These are phyloP conservation scores for Cercophora sp. DNA, from an alignment of 495 filamentous ascomycete species.

Conservation along the genomic window DNA sequence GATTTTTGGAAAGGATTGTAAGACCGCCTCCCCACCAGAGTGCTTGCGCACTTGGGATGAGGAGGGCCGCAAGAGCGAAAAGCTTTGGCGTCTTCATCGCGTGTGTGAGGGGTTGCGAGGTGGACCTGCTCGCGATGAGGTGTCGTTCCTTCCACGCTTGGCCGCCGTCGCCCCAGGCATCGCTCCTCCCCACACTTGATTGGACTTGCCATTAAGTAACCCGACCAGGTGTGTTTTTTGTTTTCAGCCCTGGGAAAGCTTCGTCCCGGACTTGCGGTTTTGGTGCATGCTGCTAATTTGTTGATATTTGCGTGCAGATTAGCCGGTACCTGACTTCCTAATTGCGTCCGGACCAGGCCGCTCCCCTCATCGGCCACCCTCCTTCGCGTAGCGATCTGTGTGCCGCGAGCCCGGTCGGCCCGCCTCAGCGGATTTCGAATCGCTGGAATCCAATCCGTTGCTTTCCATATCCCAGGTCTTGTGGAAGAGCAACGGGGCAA, in stretches of 20 bases:
- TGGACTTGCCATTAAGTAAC: background rate
- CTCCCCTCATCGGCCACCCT: background rate
- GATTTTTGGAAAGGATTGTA: constrained; percentile 28
- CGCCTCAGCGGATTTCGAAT: background rate
- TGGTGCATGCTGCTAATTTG: background rate
- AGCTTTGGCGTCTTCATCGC: no score
- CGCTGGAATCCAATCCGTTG: background rate
- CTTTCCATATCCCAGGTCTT: background rate
- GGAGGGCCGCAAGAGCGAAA: background rate
- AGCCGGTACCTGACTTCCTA: constrained; percentile 7
- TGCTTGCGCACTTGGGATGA: background rate
- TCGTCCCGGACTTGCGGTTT: constrained; percentile 1
- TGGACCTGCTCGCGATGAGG: background rate
- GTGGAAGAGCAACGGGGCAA: no score
- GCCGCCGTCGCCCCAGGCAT: background rate
- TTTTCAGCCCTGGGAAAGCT: no score
- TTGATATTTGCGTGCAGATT: constrained; percentile 5
- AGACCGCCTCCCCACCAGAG: constrained; percentile 25
- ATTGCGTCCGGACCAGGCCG: background rate
- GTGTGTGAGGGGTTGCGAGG: no score
- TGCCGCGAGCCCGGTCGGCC: background rate
- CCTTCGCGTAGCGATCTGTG: background rate
- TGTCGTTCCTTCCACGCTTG: background rate
- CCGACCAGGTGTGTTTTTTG: no score
- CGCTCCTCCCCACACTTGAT: background rate